phyloP scores from a whole-genome alignment of 345 rosid species.

The Linum lewisii region DNA sequence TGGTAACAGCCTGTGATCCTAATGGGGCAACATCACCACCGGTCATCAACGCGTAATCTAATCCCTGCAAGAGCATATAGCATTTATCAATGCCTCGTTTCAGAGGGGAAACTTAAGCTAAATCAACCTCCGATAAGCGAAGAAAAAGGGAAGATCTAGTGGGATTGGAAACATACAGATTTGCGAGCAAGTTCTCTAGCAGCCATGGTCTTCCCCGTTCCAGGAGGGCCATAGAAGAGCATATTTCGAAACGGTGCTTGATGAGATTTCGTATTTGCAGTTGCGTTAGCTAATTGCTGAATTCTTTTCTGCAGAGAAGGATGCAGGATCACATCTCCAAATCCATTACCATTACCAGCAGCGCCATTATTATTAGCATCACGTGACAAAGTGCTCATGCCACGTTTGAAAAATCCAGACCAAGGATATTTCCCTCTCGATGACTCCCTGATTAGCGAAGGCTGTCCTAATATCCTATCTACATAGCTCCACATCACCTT shows the following conservation, averaged over 20 bases:
- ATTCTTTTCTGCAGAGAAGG: constrained; percentile 84
- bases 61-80: constrained; percentile 45
- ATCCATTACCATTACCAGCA: constrained; percentile 54
- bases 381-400: constrained; percentile 32
- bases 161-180: constrained; percentile 52
- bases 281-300: constrained; percentile 72
- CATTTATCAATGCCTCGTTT: neutral
- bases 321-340: constrained; percentile 91
- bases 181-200: constrained; percentile 81
- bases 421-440: constrained; percentile 99
- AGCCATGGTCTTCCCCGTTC: constrained; percentile 99
- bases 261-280: constrained; percentile 94
- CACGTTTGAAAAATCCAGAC: constrained; percentile 60
- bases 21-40: constrained; percentile 98
- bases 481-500: constrained; percentile 96
- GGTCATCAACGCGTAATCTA: constrained; percentile 98
- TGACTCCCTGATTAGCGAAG: constrained; percentile 93
- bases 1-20: constrained; percentile 96
- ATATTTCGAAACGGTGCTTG: constrained; percentile 91
- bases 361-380: constrained; percentile 33
- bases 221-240: constrained; percentile 98
- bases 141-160: neutral
- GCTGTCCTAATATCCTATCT: constrained; percentile 94
- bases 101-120: neutral
- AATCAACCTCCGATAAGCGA: no score